Evolutionary conservation across 2,329 filamentous ascomycete genomes (phyloP).

Genomic region (Cryphonectria radicalis): DNA sequence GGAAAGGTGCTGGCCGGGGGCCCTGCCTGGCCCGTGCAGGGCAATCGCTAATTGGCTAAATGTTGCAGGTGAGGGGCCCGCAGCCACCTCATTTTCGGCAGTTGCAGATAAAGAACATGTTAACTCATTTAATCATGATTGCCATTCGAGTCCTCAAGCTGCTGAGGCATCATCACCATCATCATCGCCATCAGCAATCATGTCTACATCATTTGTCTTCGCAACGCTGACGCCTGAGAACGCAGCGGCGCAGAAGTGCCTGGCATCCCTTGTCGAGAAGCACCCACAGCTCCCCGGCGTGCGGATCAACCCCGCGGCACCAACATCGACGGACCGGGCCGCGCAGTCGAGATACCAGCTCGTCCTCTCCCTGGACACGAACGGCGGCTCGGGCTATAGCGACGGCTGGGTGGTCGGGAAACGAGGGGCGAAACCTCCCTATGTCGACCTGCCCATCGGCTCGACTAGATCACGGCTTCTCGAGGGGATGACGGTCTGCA

Average conservation of each 20-base stretch:
- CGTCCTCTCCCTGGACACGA: conserved; percentile 7
- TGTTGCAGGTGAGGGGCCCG: no score
- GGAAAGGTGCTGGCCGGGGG: no score
- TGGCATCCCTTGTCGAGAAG: conserved; percentile 9
- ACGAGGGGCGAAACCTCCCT: background rate
- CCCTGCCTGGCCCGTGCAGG: no score
- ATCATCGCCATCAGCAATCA: background rate
- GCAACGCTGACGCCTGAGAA: conserved; percentile 22
- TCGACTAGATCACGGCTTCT: conserved; percentile 5
- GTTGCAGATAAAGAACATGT: no score
- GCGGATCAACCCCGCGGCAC: background rate
- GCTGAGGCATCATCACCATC: background rate
- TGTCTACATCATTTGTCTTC: background rate
- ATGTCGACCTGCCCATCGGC: conserved; percentile 9
- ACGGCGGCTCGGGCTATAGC: background rate
- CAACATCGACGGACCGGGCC: background rate
- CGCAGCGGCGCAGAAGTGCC: conserved; percentile 5
- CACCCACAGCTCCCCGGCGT: background rate
- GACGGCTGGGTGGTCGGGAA: conserved; percentile 10
- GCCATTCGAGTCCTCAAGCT: background rate
- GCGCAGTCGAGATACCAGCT: conserved; percentile 14
- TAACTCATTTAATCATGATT: no score
- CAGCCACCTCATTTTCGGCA: no score
- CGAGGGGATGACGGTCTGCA: background rate
- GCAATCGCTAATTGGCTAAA: no score